phyloP scores from a whole-genome alignment of 805 yeast species.

The Komagataella mondaviorum region DNA sequence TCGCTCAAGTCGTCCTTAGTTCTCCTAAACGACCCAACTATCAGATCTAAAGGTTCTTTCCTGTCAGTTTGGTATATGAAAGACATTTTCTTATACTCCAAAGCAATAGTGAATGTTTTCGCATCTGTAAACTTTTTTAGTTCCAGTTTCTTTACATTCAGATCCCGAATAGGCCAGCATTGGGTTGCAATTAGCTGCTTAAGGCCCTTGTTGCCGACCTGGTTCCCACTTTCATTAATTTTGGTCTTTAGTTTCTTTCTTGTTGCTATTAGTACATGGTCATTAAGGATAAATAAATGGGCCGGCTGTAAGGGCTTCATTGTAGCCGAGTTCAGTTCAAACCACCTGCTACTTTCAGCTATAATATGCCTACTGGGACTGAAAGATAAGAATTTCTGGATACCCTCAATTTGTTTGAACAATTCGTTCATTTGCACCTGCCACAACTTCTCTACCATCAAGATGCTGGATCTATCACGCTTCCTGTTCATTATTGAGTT shows the following conservation, averaged over 20 bases:
- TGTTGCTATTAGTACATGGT: constrained; percentile 62
- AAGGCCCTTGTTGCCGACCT: not conserved
- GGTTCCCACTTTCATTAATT: constrained; percentile 8
- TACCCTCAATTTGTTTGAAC: constrained; percentile 83
- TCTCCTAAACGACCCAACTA: constrained; percentile 40
- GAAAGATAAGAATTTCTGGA: constrained; percentile 64
- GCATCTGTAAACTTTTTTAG: not conserved
- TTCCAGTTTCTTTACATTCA: constrained; percentile 28
- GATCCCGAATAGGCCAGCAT: constrained; percentile 65
- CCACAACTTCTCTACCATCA: constrained; percentile 74
- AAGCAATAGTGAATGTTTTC: constrained; percentile 10
- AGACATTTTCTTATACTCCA: constrained; percentile 14
- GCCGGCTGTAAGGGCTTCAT: constrained; percentile 68
- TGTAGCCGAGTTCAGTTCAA: constrained; percentile 73
- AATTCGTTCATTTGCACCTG: constrained; percentile 53
- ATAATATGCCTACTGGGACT: constrained; percentile 71
- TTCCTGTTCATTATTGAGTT: not conserved
- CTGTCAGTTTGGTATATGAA: constrained; percentile 52
- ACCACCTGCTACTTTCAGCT: constrained; percentile 75
- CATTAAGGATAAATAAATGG: constrained; percentile 68
- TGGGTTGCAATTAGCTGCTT: constrained; percentile 49
- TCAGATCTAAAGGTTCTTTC: constrained; percentile 38
- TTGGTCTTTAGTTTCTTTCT: constrained; percentile 23
- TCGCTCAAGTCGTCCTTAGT: constrained; percentile 51
- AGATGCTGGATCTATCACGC: constrained; percentile 54